phyloP scores from a whole-genome alignment of 83 land plant genomes.

The Diphasiastrum complanatum region DNA sequence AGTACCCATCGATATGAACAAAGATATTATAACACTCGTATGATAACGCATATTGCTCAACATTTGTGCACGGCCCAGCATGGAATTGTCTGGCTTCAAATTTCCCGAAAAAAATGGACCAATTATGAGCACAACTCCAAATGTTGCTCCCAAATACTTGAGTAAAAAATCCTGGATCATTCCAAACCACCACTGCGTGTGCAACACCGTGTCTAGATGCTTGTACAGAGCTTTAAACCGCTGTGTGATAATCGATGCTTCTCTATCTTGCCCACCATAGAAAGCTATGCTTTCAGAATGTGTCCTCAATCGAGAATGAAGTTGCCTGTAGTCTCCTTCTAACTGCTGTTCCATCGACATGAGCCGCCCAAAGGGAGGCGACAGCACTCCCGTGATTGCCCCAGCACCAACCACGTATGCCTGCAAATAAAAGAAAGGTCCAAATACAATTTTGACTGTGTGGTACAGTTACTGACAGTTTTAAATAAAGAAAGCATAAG shows the following conservation, averaged over 20 bases:
- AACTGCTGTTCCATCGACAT: slow-evolving; percentile 95
- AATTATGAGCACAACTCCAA: slow-evolving; percentile 83
- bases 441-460: neutral
- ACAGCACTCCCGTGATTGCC: slow-evolving; percentile 52
- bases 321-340: slow-evolving; percentile 92
- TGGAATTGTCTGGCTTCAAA: slow-evolving; percentile 77
- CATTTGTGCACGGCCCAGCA: slow-evolving; percentile 92
- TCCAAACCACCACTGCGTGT: slow-evolving; percentile 99
- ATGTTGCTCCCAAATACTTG: slow-evolving; percentile 96
- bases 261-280: slow-evolving; percentile 94
- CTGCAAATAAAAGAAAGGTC: slow-evolving; percentile 32
- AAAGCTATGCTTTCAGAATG: slow-evolving; percentile 97
- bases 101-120: slow-evolving; percentile 94
- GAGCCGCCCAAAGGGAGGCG: slow-evolving; percentile 92
- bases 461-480: neutral
- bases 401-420: slow-evolving; percentile 91
- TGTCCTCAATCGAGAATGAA: slow-evolving; percentile 83
- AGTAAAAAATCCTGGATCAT: slow-evolving; percentile 93
- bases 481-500: slow-evolving; percentile 1
- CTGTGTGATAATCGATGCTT: slow-evolving; percentile 68
- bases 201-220: slow-evolving; percentile 70
- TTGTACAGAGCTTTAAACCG: slow-evolving; percentile 58
- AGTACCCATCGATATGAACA: slow-evolving; percentile 91
- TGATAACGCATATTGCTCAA: slow-evolving; percentile 93
- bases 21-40: slow-evolving; percentile 92